phyloP scores from a whole-genome alignment of 2,329 filamentous ascomycete genomes.

The Zymoseptoria brevis region DNA sequence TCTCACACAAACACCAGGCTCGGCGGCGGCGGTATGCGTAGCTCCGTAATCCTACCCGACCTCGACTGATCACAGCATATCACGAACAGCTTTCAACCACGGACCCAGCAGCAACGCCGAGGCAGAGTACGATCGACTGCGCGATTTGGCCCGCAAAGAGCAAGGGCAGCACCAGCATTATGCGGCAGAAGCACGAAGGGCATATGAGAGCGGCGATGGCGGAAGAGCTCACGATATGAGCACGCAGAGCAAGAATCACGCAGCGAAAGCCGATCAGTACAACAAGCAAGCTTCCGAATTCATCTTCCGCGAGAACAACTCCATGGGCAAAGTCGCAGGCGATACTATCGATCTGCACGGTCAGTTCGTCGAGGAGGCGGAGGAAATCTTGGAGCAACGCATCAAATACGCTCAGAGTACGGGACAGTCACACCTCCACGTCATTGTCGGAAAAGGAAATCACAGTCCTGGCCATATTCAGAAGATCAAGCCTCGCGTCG shows the following conservation, averaged over 20 bases:
- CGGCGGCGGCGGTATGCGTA: slow-evolving; percentile 12
- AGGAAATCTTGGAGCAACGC: slow-evolving; percentile 77
- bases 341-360: slow-evolving; percentile 94
- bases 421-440: slow-evolving; percentile 77
- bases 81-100: slow-evolving; percentile 63
- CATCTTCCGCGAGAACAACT: slow-evolving; percentile 95
- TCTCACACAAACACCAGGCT: slow-evolving; percentile 15
- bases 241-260: slow-evolving; percentile 78
- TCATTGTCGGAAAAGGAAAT: slow-evolving; percentile 93
- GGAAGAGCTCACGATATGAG: slow-evolving; percentile 74
- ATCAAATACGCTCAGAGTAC: slow-evolving; percentile 68
- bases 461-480: slow-evolving; percentile 75
- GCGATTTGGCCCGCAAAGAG: slow-evolving; percentile 73
- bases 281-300: slow-evolving; percentile 87
- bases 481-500: slow-evolving; percentile 92
- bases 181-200: slow-evolving; percentile 58
- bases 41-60: slow-evolving; percentile 5
- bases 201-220: slow-evolving; percentile 77
- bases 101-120: slow-evolving; percentile 60
- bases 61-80: slow-evolving; percentile 7
- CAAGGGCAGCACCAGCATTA: slow-evolving; percentile 68
- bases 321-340: slow-evolving; percentile 59
- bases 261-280: slow-evolving; percentile 74
- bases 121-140: slow-evolving; percentile 84
- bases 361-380: slow-evolving; percentile 88